Percentiles rank a stretch among this genome's conserved stretches.
These are phyloP conservation scores for Trichoderma asperellum DNA, from an alignment of 2,329 filamentous ascomycete genomes.

Conservation along the genomic window DNA sequence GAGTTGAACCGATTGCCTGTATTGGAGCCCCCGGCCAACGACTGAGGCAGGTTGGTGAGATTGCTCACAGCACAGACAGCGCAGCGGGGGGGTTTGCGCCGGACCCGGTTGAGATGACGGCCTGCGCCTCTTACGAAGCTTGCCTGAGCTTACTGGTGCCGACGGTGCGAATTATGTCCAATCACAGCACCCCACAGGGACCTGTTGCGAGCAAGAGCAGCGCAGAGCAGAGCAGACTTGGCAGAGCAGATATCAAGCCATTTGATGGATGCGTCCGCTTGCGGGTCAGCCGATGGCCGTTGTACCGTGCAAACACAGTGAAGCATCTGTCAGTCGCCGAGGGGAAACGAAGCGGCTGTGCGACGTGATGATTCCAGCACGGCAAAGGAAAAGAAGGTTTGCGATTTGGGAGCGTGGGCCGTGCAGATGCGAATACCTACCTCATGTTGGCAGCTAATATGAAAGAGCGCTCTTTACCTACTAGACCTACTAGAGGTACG, in stretches of 20 bases:
- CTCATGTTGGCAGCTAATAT: no score
- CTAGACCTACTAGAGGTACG: no score
- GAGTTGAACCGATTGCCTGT: background rate
- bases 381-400: background rate
- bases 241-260: background rate
- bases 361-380: background rate
- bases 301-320: background rate
- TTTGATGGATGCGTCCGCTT: background rate
- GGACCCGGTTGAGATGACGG: constrained; percentile 26
- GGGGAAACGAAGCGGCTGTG: constrained; percentile 1
- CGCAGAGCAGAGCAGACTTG: background rate
- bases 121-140: constrained; percentile 22
- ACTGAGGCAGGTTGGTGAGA: constrained; percentile 20
- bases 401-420: background rate
- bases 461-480: no score
- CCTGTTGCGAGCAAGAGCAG: background rate
- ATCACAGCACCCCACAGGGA: background rate
- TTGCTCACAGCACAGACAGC: background rate
- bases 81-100: constrained; percentile 17
- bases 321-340: background rate
- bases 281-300: background rate
- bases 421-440: background rate
- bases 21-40: background rate
- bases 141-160: constrained; percentile 9
- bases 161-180: constrained; percentile 14